These are phyloP conservation scores for Dorcoceras hygrometricum DNA, from an alignment of 257 asterid species.

Conservation along the genomic window DNA sequence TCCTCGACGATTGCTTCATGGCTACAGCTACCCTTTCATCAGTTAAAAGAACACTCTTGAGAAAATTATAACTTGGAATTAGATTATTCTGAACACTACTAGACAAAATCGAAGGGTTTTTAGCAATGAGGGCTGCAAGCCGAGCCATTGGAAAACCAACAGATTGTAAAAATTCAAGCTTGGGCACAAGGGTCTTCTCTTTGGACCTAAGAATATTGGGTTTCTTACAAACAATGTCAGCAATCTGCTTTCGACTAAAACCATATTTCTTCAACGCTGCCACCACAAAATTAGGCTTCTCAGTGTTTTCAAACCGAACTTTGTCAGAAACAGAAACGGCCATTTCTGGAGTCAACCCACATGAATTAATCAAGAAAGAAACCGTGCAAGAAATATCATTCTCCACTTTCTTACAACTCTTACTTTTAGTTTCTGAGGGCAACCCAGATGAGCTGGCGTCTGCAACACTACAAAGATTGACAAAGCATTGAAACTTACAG, in stretches of 20 bases:
- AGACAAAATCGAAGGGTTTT: background rate
- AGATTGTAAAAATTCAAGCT: conserved; percentile 16
- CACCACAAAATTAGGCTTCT: conserved; percentile 26
- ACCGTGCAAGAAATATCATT: conserved; percentile 15
- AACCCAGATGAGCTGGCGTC: background rate
- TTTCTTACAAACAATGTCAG: conserved; percentile 1
- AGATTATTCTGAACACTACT: conserved; percentile 5
- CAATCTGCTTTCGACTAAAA: conserved; percentile 16
- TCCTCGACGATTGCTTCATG: background rate
- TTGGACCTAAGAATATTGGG: conserved; percentile 18
- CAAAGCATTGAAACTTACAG: background rate
- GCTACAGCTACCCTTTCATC: background rate
- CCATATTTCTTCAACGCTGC: conserved; percentile 20
- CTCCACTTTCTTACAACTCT: conserved; percentile 1
- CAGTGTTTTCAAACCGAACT: conserved; percentile 17
- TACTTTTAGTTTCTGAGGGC: background rate
- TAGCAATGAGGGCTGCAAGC: background rate
- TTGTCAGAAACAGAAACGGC: conserved; percentile 26
- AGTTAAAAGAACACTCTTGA: conserved; percentile 8
- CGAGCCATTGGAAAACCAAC: background rate
- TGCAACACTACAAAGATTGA: conserved; percentile 3
- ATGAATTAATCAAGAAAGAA: conserved; percentile 22
- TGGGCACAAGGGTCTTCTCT: conserved; percentile 26
- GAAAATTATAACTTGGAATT: background rate
- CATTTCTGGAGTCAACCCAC: conserved; percentile 27